Base-by-base conservation (phyloP, 2,329 filamentous ascomycete species). In the Venturia aucupariae region DNA sequence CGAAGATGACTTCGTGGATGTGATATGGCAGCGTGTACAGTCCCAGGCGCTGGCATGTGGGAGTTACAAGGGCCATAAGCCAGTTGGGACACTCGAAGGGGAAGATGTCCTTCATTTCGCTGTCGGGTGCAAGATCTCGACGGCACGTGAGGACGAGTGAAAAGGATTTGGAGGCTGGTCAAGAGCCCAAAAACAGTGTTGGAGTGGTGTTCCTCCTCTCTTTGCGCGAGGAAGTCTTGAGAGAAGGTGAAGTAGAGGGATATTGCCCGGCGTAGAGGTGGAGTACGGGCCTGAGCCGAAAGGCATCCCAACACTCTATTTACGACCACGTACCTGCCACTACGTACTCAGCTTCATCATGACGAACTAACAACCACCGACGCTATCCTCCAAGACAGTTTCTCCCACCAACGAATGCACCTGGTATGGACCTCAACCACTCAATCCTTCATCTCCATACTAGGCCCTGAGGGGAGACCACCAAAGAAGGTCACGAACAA, bases 61-160 rank as follows among this genome's bases (percentile, higher is more conserved):
- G 89, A 73, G 86, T 80, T 61, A 86, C 76, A 65, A 84, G 81
- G 65, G 75, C 71, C 68, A 79, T 74, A 48, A 87, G 79, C 74
- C 77, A 78, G 63, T 81, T 82, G 62, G 86, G 86, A 44, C 85
- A 82, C 65, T 82, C 76, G 68, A 81, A 68, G 24, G 86, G 84
- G 72, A 91, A 90, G 1, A 87, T 87, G 69, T 92, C 89, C 74
- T 82, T 84, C 89, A 92, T 92, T n/a, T n/a, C n/a, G n/a, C n/a
- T n/a, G n/a, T n/a, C n/a, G n/a, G n/a, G n/a, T n/a, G n/a, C n/a
- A n/a, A n/a, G n/a, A n/a, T n/a, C n/a, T 13, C 24, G n/a, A 54
- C 27, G 19, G 27, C 48, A 54, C 48, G 48, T 54, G 48, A 46
- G 44, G 44, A 46, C 44, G n/a, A 22, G 22, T 6, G 24, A 4